Percentiles rank a stretch among this genome's conserved stretches.
Conservation (phyloP, 2,329 filamentous ascomycete genomes). For the Diaporthe sp. region DNA sequence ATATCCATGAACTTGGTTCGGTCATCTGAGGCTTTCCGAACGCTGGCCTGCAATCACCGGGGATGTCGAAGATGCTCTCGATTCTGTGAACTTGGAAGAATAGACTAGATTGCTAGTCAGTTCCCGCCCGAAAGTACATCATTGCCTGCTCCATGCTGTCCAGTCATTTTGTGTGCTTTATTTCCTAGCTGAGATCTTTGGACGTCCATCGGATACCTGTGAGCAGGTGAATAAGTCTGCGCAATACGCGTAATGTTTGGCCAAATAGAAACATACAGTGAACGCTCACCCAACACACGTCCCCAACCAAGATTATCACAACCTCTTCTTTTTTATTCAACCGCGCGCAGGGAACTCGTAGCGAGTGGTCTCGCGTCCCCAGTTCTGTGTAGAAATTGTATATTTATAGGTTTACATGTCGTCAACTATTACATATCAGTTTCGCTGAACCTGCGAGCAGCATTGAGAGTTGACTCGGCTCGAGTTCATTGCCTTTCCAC, state of each 20-base stretch:
- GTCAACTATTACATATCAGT: background rate
- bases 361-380: background rate
- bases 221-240: background rate
- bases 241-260: background rate
- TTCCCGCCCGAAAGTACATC: background rate
- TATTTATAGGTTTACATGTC: background rate
- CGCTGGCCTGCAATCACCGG: background rate
- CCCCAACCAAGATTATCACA: background rate
- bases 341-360: background rate
- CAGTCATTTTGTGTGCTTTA: background rate
- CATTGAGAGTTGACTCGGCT: background rate
- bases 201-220: background rate
- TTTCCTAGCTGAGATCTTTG: background rate
- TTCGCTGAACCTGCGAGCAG: background rate
- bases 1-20: background rate
- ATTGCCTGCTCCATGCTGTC: background rate
- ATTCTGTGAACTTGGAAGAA: background rate
- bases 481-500: background rate
- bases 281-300: background rate
- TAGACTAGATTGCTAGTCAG: constrained; percentile 13
- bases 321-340: background rate
- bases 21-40: background rate
- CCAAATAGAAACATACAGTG: background rate
- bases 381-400: background rate
- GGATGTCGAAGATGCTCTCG: background rate